Evolutionary conservation across 108 stramenopile species (phyloP), one percentile per base, ranked within the genome.

Genomic region (Cyclotella distinguenda): DNA sequence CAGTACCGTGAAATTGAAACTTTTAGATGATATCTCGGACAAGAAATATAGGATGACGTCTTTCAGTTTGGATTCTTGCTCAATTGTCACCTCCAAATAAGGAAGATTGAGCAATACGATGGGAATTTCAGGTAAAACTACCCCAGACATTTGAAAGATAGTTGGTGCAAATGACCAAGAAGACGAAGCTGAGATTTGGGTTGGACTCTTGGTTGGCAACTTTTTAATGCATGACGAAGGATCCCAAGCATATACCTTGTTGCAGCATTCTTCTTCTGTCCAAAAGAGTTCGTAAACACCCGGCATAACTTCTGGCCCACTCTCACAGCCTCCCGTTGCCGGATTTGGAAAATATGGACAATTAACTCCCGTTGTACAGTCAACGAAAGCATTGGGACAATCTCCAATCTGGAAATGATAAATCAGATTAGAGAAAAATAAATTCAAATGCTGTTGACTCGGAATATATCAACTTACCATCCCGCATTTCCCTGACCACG

Each of bases 341-440:
- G 66, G 54, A 22, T 67, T 56, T 34, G 30, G 31, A 34, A 35
- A 67, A 33, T 67, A 67, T 13, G 66, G 66, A 16, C 66, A 67
- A 35, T 67, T 26, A 12, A 56, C 35, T 34, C 36, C 25, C 25
- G 55, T 43, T 25, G 66, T 67, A 12, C 66, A 67, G 11, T 44
- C 42, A 39, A 40, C 55, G 39, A 67, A 67, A 34, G 33, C 43
- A 34, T 56, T 67, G 12, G 21, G 53, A 22, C 66, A 67, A 30
- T 36, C 32, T 46, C 66, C 66, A 28, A 52, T 51, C 5, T 18
- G 6, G 28, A 23, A 45, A 38, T 16, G 27, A 31, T 4, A 25
- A 40, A 19, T 52, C 15, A 0, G 13, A 42, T 40, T n/a, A 53
- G 27, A 28, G 38, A 52, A 15, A 39, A 0, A 12, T 16, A 18